A percentile compares a stretch with the other conserved stretches of the same genome.
These are phyloP conservation scores for Tetrastigma voinierianum DNA, from an alignment of 164 flowering plant species.

Conservation along the genomic window DNA sequence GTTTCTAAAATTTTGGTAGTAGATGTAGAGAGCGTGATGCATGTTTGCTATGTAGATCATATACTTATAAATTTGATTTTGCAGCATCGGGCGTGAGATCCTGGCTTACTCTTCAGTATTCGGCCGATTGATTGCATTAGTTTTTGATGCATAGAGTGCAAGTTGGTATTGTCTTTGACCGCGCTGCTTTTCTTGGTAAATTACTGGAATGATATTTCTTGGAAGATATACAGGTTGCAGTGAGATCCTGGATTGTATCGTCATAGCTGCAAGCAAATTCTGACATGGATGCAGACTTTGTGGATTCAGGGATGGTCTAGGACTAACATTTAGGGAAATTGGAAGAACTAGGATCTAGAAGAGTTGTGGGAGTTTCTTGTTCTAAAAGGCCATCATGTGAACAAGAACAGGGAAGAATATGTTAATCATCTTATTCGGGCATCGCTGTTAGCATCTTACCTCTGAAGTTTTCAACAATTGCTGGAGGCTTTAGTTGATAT, in stretches of 20 bases:
- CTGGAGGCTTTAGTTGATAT: slow-evolving; percentile 79
- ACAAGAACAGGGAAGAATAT: slow-evolving; percentile 65
- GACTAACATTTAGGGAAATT: slow-evolving; percentile 73
- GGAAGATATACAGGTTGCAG: slow-evolving; percentile 84
- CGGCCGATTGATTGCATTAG: slow-evolving; percentile 70
- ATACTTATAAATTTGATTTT: slow-evolving; percentile 17
- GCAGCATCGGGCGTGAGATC: slow-evolving; percentile 88
- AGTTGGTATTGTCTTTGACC: slow-evolving; percentile 81
- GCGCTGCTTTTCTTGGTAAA: slow-evolving; percentile 69
- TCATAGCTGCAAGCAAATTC: slow-evolving; percentile 71
- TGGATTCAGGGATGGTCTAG: slow-evolving; percentile 90
- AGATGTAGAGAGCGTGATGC: no score
- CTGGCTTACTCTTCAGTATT: slow-evolving; percentile 78
- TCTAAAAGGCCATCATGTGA: slow-evolving; percentile 48
- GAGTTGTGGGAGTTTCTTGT: slow-evolving; percentile 71
- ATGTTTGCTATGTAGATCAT: background rate
- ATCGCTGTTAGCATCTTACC: slow-evolving; percentile 59
- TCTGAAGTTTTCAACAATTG: slow-evolving; percentile 57
- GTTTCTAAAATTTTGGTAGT: no score
- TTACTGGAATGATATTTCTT: slow-evolving; percentile 62
- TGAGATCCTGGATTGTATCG: slow-evolving; percentile 81
- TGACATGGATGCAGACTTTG: slow-evolving; percentile 76
- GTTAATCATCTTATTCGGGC: slow-evolving; percentile 69
- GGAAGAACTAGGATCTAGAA: slow-evolving; percentile 80
- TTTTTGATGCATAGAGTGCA: slow-evolving; percentile 85